Evolutionary conservation across 176 grass and related monocot species (phyloP), one percentile per base, ranked within the genome.

Genomic region (Oryza coarctata): DNA sequence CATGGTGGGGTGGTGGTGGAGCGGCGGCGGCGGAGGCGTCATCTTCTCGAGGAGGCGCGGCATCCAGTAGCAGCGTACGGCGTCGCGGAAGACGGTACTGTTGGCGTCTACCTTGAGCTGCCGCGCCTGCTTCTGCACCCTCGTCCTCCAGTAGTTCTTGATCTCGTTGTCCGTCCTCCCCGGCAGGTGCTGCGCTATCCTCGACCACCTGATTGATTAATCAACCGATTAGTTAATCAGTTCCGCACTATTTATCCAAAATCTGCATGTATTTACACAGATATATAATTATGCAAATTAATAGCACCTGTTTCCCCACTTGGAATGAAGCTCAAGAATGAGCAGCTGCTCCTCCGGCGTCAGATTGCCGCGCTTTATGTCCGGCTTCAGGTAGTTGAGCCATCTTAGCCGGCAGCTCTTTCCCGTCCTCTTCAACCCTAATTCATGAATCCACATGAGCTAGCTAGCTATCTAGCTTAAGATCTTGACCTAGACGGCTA

Each of bases 101-200:
- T 97, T 97, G 74, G 94, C 91, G 76, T 97, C 94, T 38, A 97
- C 90, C 73, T 87, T 90, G 40, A 97, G 91, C 87, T 97, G 94
- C 73, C 94, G 76, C n/a, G 94, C 94, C 80, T 97, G 94, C 89
- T 97, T 97, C 84, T 97, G 94, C 44, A 97, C 94, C 73, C 94
- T 64, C 30, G 94, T 97, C 20, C 94, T 73, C 94, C 94, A 97
- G 58, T 94, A 97, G 86, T 97, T 97, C 88, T 97, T 97, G 82
- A 97, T 97, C 94, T 97, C 94, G 84, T 97, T 97, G 78, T 97
- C 94, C 2, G 94, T 97, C 39, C 94, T 74, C 0, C 94, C 94
- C 1, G 94, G 94, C 43, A 97, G 74, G 77, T 97, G 89, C 69
- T 97, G 94, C 20, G 94, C 94, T 40, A 97, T 97, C 82, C 94